Percentiles rank a stretch among this genome's conserved stretches.
Evolutionary conservation across 169 alveolate species (phyloP).

Genomic region (Plasmodium vivax): DNA sequence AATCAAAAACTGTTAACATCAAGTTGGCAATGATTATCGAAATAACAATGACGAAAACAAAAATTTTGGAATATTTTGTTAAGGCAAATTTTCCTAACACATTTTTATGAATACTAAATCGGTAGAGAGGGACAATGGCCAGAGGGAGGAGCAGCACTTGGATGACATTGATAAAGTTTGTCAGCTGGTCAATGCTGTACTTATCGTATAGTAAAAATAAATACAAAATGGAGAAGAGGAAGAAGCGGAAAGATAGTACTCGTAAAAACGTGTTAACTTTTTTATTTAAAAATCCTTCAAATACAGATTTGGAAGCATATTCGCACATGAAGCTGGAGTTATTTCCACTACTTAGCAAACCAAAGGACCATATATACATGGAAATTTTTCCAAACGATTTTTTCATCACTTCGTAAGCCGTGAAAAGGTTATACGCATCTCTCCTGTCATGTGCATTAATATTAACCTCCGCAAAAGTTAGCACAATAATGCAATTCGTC

Average conservation of each 20-base stretch:
- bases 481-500: slow-evolving; percentile 69
- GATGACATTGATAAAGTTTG: slow-evolving; percentile 70
- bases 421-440: slow-evolving; percentile 48
- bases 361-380: slow-evolving; percentile 76
- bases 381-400: slow-evolving; percentile 67
- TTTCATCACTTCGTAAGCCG: slow-evolving; percentile 71
- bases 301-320: slow-evolving; percentile 67
- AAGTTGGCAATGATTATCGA: slow-evolving; percentile 49
- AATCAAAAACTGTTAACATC: slow-evolving; percentile 32
- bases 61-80: slow-evolving; percentile 13
- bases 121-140: slow-evolving; percentile 64
- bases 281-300: slow-evolving; percentile 73
- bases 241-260: slow-evolving; percentile 38
- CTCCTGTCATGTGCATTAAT: slow-evolving; percentile 15
- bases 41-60: slow-evolving; percentile 51
- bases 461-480: slow-evolving; percentile 70
- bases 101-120: slow-evolving; percentile 69
- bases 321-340: slow-evolving; percentile 75
- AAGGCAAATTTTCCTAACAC: slow-evolving; percentile 57
- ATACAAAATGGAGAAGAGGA: slow-evolving; percentile 48
- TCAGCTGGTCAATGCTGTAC: slow-evolving; percentile 55
- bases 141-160: slow-evolving; percentile 55
- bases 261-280: slow-evolving; percentile 45
- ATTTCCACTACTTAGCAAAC: slow-evolving; percentile 73
- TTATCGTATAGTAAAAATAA: slow-evolving; percentile 41